Evolutionary conservation across 2,329 filamentous ascomycete species (phyloP), one percentile per base, ranked within the genome.

Genomic region (Balansia obtecta): DNA sequence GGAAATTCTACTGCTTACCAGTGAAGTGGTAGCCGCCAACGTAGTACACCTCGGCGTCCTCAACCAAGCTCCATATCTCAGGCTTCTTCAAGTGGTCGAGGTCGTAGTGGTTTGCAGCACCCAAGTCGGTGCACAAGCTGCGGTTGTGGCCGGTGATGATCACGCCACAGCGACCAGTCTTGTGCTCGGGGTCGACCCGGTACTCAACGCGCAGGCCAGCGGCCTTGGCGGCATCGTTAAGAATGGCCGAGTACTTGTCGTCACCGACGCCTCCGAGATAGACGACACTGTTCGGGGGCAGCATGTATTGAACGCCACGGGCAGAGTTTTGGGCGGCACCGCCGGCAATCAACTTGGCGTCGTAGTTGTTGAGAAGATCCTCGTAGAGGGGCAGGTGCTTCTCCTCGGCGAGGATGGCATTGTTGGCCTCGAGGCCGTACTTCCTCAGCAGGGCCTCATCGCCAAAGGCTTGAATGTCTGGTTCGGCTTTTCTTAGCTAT

Each of bases 321-420:
- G 93, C 91, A 49, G 89, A 94, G 80, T 98, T 98, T 74, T 98
- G 93, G 32, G 93, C 93, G 51, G 93, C 93, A 63, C 93, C 93
- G 58, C 93, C 93, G 50, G 93, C 89, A 65, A 97, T 93, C 67
- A 97, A 77, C 73, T 95, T 94, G 56, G 91, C 91, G 61, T 93
- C 82, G 72, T 83, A 88, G 78, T 93, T 91, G 71, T 86, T 85
- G 61, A 96, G 80, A 59, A 97, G 80, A 64, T 98, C 93, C 66
- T 97, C 90, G 71, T 89, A 98, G 64, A 98, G 79, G 44, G 78
- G 80, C 65, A 85, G 76, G 73, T 98, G 93, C 76, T 95, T 85
- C 65, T 88, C 82, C 70, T 95, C 88, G 51, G 91, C 91, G 54
- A 98, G 87, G 68, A 98, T 96, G 62, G 93, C 93, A 69, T 98